Conservation (phyloP, 768 basidiomycete genomes). For the Panus rudis region DNA sequence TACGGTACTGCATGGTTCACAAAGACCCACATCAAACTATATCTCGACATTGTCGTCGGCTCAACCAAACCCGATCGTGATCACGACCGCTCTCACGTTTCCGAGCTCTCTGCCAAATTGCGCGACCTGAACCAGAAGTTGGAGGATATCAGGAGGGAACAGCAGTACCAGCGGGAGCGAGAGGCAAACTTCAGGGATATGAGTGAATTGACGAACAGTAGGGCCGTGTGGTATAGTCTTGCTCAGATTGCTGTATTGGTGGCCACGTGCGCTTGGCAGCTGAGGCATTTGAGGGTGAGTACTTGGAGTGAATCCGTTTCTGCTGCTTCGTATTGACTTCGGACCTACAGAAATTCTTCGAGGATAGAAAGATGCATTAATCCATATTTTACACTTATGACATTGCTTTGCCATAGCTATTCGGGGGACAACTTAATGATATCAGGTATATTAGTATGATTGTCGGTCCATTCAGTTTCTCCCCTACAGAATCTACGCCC, state of each 20-base stretch:
- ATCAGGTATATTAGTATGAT: too few relatives aligned
- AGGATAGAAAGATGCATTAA: conserved; percentile 75
- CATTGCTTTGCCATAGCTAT: too few relatives aligned
- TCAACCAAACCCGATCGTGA: conserved; percentile 81
- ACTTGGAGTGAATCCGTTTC: background rate
- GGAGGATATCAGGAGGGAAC: conserved; percentile 88
- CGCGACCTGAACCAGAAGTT: conserved; percentile 92
- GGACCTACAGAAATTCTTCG: conserved; percentile 64
- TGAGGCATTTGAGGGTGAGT: conserved; percentile 82
- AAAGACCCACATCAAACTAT: conserved; percentile 83
- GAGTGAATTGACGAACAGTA: conserved; percentile 85
- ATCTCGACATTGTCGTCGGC: conserved; percentile 92
- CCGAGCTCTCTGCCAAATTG: conserved; percentile 73
- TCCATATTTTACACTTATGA: background rate
- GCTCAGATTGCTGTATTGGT: conserved; percentile 81
- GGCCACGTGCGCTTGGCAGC: conserved; percentile 86
- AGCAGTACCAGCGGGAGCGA: conserved; percentile 95
- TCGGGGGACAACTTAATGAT: too few relatives aligned
- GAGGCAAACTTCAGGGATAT: conserved; percentile 86
- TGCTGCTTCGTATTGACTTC: background rate
- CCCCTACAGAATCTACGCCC: background rate
- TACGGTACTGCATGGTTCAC: conserved; percentile 78
- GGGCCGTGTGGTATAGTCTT: conserved; percentile 92
- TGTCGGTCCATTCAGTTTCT: too few relatives aligned
- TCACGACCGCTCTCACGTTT: conserved; percentile 80